Evolutionary conservation across 805 yeast species (phyloP), one percentile per base, ranked within the genome.

Genomic region (Kuraishia floccosa): DNA sequence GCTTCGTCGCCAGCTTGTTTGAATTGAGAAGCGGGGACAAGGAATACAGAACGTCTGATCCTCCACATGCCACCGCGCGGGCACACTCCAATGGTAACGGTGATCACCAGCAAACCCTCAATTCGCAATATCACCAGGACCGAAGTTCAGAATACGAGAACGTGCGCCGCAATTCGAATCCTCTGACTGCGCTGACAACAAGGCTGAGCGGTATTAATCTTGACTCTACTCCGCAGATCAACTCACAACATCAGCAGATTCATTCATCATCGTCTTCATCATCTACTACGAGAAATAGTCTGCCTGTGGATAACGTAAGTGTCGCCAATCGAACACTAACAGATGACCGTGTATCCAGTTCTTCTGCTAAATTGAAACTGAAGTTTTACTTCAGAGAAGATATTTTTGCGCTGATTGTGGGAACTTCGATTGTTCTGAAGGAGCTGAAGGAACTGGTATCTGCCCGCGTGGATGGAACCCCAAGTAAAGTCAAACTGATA

Each of bases 351-450:
- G n/a, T n/a, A n/a, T 17, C 27, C 8, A 27, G 27, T 12, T n/a
- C 24, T n/a, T n/a, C 31, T 13, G 15, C 26, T 5, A 72, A 71
- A 42, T 56, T 62, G 13, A 82, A 82, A 50, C 69, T 81, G 31
- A 82, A 82, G 49, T 79, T 82, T 44, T 82, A 76, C 49, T 80
- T 72, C 45, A 76, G 75, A 35, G 91, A 80, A 44, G 94, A 82
- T 47, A 82, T 82, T 11, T 82, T 81, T 58, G 91, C 85, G 2
- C 60, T 82, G 17, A 44, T 44, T 8, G 50, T 56, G n/a, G 36
- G 46, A 3, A 42, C 43, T 3, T 41, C 41, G 24, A 39, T 45
- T 9, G 34, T 41, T 2, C 32, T 56, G 10, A 20, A 27, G 2
- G 48, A 47, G 2, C 34, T 56, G 28, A 52, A 48, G 33, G 37